Evolutionary conservation across 352 stramenopile species (phyloP).

Genomic region (Elongisporangium undulatum): DNA sequence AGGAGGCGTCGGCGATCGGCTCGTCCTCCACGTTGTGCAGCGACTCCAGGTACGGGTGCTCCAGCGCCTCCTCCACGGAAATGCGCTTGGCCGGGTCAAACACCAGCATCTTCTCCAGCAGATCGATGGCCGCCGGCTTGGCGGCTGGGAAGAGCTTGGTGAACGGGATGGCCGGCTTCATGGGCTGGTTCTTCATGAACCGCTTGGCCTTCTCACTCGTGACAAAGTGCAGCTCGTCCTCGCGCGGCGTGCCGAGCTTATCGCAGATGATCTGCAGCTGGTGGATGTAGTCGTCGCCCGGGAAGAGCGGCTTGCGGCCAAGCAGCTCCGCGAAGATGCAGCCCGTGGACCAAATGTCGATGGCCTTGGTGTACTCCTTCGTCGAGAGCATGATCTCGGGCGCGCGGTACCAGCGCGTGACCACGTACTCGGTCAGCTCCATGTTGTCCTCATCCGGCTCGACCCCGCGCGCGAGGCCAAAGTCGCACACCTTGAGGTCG

Average conservation of each 20-base stretch:
- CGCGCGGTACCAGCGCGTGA: constrained; percentile 92
- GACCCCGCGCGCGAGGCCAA: constrained; percentile 85
- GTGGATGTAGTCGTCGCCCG: constrained; percentile 98
- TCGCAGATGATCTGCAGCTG: constrained; percentile 96
- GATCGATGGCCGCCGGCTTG: constrained; percentile 65
- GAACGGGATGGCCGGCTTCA: constrained; percentile 67
- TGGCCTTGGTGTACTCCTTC: constrained; percentile 95
- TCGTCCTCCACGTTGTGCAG: constrained; percentile 93
- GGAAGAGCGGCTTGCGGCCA: constrained; percentile 89
- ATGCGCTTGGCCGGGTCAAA: constrained; percentile 89
- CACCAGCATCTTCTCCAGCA: constrained; percentile 85
- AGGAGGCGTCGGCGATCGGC: constrained; percentile 62
- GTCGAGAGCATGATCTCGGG: constrained; percentile 96
- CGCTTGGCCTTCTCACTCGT: constrained; percentile 86
- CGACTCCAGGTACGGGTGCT: constrained; percentile 88
- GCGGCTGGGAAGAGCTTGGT: constrained; percentile 68
- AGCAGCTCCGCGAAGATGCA: constrained; percentile 95
- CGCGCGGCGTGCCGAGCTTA: constrained; percentile 82
- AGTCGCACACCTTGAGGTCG: constrained; percentile 92
- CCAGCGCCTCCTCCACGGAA: constrained; percentile 90
- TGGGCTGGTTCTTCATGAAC: constrained; percentile 84
- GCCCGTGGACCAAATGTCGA: constrained; percentile 95
- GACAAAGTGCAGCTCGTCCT: constrained; percentile 90
- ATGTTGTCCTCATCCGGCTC: constrained; percentile 85
- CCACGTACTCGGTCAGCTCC: constrained; percentile 91